Evolutionary conservation across 192 early-diverging fungal species (phyloP).

Genomic region (Phycomyces nitens): DNA sequence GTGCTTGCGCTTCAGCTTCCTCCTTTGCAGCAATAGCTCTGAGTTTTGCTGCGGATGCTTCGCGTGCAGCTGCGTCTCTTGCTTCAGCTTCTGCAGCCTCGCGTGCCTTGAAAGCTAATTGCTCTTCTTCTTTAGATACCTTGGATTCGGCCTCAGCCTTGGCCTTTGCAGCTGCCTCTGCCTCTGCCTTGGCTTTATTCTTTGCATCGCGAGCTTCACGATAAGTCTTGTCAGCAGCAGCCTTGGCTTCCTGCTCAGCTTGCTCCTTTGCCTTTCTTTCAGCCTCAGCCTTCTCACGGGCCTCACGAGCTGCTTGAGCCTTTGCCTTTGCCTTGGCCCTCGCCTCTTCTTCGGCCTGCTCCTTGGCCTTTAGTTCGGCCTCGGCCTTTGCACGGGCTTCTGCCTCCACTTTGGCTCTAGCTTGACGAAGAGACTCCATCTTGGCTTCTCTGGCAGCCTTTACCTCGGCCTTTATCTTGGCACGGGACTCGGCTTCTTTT

Average conservation of each 20-base stretch:
- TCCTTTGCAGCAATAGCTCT: too few relatives aligned
- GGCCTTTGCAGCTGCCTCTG: background rate
- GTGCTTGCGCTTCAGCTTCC: too few relatives aligned
- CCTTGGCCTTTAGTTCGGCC: background rate
- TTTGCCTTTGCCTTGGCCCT: background rate
- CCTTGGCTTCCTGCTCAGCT: background rate
- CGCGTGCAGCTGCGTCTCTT: too few relatives aligned
- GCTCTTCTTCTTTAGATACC: too few relatives aligned
- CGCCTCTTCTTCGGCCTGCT: background rate
- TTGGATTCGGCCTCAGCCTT: background rate
- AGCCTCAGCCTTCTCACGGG: background rate
- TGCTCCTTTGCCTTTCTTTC: background rate
- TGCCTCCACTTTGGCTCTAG: background rate
- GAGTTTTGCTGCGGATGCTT: too few relatives aligned
- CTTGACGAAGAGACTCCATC: too few relatives aligned
- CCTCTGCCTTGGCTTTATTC: background rate
- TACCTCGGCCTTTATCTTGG: background rate
- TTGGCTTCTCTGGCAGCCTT: background rate
- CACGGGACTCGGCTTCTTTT: background rate
- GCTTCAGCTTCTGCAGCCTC: background rate
- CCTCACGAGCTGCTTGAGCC: background rate
- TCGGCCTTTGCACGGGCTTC: background rate
- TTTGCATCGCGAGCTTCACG: background rate
- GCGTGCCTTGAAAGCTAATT: background rate
- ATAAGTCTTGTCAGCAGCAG: background rate